Percentiles rank a stretch among this genome's conserved stretches.
Conservation (phyloP, 495 filamentous ascomycete genomes). For the Pseudevernia furfuracea region DNA sequence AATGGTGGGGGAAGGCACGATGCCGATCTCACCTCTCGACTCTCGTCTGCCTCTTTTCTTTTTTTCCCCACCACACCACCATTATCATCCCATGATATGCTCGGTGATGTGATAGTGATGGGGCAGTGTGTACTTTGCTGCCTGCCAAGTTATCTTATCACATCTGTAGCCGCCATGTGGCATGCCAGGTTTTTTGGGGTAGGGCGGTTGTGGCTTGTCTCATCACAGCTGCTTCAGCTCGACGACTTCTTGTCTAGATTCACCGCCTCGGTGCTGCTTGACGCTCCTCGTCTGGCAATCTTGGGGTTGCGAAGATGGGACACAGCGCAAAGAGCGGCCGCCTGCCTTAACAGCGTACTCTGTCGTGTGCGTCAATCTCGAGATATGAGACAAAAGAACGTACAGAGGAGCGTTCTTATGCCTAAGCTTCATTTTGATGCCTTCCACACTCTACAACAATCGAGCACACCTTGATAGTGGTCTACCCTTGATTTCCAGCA, state of each 20-base stretch:
- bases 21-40: not conserved
- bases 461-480: too few species aligned
- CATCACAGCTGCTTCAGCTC: not conserved
- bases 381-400: too few species aligned
- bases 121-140: not conserved
- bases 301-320: not conserved
- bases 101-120: not conserved
- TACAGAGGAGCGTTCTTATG: too few species aligned
- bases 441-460: not conserved
- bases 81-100: not conserved
- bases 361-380: too few species aligned
- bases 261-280: not conserved
- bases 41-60: not conserved
- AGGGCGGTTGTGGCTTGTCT: slow-evolving; percentile 5
- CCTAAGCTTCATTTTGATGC: not conserved
- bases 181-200: not conserved
- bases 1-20: slow-evolving; percentile 1
- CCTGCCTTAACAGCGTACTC: not conserved
- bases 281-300: not conserved
- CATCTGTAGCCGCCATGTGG: slow-evolving; percentile 3
- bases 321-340: not conserved
- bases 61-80: not conserved
- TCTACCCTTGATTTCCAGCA: too few species aligned
- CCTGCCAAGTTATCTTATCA: slow-evolving; percentile 2
- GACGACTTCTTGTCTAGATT: not conserved